Evolutionary conservation across 805 yeast species (phyloP), one percentile per base, ranked within the genome.

Genomic region (Hanseniaspora thailandica): DNA sequence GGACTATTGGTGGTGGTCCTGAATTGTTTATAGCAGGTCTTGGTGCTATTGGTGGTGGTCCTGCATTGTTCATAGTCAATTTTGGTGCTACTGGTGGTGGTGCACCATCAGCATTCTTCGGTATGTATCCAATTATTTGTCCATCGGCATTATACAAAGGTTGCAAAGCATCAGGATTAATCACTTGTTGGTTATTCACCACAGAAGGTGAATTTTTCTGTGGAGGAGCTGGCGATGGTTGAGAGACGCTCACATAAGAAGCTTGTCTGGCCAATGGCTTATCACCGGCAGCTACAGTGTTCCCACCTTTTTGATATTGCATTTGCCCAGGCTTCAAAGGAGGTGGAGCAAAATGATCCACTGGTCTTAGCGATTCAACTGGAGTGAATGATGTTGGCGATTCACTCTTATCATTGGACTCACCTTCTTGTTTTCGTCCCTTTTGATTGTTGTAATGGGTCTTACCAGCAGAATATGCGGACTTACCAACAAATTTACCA

Each of bases 381-480:
- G 57, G 49, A 17, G 54, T 50, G 35, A 51, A 17, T 3, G 51
- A 19, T 2, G 2, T 20, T 5, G 35, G n/a, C 17, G 39, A 22
- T 20, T 44, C 25, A 15, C 25, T 57, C 1, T 53, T 39, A 15
- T 57, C 63, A 17, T 34, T 13, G 1, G 20, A 5, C 39, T 44
- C 12, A 34, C 55, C 20, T 44, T 56, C 19, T 4, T 43, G 13
- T 56, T 55, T 39, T 55, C 55, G 36, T 33, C 54, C 45, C 50
- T 57, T 40, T 59, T 61, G 43, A 55, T 56, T 55, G 35, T 62
- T 60, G 47, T 62, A 61, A 25, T 64, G 69, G 49, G 64, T 66
- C 57, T 70, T 70, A 7, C 70, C 69, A 1, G 71, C 72, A 23
- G 63, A 56, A 47, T 70, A 70, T 8, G 75, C 73, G 1, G 72